Percentiles rank a stretch among this genome's conserved stretches.
These are phyloP conservation scores for Psilocybe tampanensis DNA, from an alignment of 768 basidiomycete species.

Conservation along the genomic window DNA sequence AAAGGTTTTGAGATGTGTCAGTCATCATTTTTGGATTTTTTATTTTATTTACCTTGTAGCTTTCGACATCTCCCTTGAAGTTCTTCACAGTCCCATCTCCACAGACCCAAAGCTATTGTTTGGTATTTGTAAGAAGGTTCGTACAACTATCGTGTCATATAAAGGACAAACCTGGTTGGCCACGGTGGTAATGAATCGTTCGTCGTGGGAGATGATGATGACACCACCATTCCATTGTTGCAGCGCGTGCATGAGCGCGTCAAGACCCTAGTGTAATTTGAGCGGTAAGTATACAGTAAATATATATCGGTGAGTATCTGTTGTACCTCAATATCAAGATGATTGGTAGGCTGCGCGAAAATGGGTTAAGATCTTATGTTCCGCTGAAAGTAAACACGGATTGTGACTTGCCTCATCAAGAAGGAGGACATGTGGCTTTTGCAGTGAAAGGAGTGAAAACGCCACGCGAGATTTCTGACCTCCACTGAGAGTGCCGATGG, in stretches of 20 bases:
- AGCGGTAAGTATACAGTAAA: slow-evolving; percentile 6
- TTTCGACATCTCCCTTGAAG: slow-evolving; percentile 88
- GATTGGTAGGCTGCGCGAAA: slow-evolving; percentile 80
- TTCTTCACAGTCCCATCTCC: slow-evolving; percentile 79
- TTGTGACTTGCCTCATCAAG: slow-evolving; percentile 81
- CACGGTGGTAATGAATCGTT: slow-evolving; percentile 90
- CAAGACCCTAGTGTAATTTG: slow-evolving; percentile 76
- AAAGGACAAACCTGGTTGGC: slow-evolving; percentile 67
- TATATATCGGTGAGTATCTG: not conserved
- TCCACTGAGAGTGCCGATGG: slow-evolving; percentile 90
- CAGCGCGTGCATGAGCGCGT: slow-evolving; percentile 88
- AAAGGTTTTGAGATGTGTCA: not conserved
- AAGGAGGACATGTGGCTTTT: slow-evolving; percentile 88
- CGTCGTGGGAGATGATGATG: slow-evolving; percentile 94
- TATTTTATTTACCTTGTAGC: slow-evolving; percentile 76
- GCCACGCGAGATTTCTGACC: slow-evolving; percentile 97
- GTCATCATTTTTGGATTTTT: not conserved
- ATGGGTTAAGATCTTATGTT: slow-evolving; percentile 2
- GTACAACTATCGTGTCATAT: slow-evolving; percentile 6
- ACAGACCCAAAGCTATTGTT: slow-evolving; percentile 85
- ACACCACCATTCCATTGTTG: slow-evolving; percentile 87
- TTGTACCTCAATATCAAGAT: slow-evolving; percentile 89
- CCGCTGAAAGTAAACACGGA: not conserved
- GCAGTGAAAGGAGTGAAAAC: slow-evolving; percentile 84
- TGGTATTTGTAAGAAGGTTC: not conserved